phyloP scores from a whole-genome alignment of 1,284 basidiomycete genomes.

The Dichomitus squalens region DNA sequence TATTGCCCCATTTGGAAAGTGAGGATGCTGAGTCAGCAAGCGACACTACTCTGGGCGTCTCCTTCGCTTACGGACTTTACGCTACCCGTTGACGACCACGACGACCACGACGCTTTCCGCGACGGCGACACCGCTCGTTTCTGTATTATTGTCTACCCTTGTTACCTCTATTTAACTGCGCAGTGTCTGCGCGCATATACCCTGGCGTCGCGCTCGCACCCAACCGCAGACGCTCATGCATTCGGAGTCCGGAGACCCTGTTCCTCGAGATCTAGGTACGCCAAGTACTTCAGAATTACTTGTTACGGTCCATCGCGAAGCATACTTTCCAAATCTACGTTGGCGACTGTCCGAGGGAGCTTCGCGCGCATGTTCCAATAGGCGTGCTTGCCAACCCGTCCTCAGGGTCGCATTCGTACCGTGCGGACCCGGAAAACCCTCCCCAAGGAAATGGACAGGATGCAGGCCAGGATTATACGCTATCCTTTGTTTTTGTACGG shows the following conservation, averaged over 20 bases:
- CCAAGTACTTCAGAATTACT: background rate
- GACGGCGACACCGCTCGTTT: background rate
- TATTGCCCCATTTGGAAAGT: background rate
- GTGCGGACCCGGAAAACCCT: too few relatives aligned
- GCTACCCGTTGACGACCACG: slow-evolving; percentile 9
- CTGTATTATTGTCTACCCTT: background rate
- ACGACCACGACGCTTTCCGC: slow-evolving; percentile 12
- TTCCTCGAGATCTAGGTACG: slow-evolving; percentile 53
- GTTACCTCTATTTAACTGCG: background rate
- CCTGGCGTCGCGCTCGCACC: background rate
- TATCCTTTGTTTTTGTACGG: too few relatives aligned
- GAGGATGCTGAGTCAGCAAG: slow-evolving; percentile 13
- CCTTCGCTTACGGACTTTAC: background rate
- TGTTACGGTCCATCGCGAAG: too few relatives aligned
- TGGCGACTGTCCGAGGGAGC: too few relatives aligned
- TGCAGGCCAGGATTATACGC: too few relatives aligned
- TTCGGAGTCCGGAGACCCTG: slow-evolving; percentile 28
- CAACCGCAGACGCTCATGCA: slow-evolving; percentile 14
- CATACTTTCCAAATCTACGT: too few relatives aligned
- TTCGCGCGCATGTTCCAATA: too few relatives aligned
- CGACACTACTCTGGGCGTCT: slow-evolving; percentile 1
- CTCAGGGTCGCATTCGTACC: too few relatives aligned
- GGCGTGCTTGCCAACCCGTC: too few relatives aligned
- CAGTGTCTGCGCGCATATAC: background rate
- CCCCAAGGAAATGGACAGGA: too few relatives aligned